Evolutionary conservation across 2,329 filamentous ascomycete species (phyloP).

Genomic region (Polychaeton citri): DNA sequence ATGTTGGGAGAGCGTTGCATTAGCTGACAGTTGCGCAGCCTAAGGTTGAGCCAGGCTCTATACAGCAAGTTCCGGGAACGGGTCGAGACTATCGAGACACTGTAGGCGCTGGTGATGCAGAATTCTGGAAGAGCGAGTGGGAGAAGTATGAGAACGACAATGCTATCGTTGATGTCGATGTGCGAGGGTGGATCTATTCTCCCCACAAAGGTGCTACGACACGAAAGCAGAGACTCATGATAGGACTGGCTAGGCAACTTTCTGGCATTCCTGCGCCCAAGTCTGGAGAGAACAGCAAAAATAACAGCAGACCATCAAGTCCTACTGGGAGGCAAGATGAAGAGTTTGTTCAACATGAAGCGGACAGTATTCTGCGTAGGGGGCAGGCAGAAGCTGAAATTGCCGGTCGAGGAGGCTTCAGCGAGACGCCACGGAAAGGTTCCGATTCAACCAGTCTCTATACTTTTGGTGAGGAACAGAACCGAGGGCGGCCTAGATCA

Average conservation of each 20-base stretch:
- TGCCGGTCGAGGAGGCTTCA: constrained; percentile 60
- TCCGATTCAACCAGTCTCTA: constrained; percentile 28
- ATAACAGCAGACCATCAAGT: constrained; percentile 31
- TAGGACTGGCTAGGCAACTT: constrained; percentile 74
- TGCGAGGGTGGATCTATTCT: constrained; percentile 87
- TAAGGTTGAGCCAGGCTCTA: constrained; percentile 22
- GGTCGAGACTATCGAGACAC: constrained; percentile 30
- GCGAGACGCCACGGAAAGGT: constrained; percentile 46
- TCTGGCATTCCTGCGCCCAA: constrained; percentile 69
- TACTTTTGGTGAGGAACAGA: constrained; percentile 20
- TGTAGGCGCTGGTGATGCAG: constrained; percentile 44
- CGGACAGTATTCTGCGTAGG: constrained; percentile 58
- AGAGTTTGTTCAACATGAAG: constrained; percentile 60
- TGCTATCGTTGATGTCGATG: constrained; percentile 84
- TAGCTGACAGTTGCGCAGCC: constrained; percentile 10
- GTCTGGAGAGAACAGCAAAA: constrained; percentile 22
- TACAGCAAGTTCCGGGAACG: constrained; percentile 25
- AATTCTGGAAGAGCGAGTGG: constrained; percentile 71
- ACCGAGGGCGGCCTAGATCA: constrained; percentile 7
- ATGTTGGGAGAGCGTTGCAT: constrained; percentile 9
- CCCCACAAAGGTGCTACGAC: constrained; percentile 76
- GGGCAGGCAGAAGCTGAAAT: constrained; percentile 59
- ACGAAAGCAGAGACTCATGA: constrained; percentile 71
- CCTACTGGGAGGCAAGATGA: constrained; percentile 35
- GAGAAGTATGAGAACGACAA: constrained; percentile 67